Percentiles rank a stretch among this genome's conserved stretches.
These are phyloP conservation scores for Pseudopediastrum boryanum DNA, from an alignment of 139 green algal species.

Conservation along the genomic window DNA sequence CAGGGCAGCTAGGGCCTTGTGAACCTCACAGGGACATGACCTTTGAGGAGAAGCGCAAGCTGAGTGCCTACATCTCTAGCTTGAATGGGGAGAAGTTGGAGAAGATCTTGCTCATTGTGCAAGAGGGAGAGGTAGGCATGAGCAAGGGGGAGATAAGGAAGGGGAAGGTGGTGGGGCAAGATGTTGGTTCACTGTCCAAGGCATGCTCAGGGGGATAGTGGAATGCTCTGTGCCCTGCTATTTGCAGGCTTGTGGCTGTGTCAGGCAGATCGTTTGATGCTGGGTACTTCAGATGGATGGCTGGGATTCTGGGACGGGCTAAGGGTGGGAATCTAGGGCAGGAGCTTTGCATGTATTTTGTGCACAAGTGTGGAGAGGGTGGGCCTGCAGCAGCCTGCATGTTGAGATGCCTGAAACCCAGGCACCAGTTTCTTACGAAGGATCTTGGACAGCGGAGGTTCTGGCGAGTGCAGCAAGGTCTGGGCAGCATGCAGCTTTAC, in stretches of 20 bases:
- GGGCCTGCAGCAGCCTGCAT: too few relatives aligned
- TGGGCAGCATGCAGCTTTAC: too few relatives aligned
- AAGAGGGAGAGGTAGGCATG: conserved; percentile 30
- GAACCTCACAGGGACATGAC: conserved; percentile 60
- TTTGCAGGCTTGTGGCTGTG: not conserved
- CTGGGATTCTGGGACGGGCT: too few relatives aligned
- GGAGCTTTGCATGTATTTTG: too few relatives aligned
- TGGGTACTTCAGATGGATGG: too few relatives aligned
- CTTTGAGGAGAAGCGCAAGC: conserved; percentile 76
- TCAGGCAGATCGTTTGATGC: not conserved
- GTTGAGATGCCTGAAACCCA: too few relatives aligned
- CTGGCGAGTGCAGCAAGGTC: too few relatives aligned
- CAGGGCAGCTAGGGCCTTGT: conserved; percentile 21
- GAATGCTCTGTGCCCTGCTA: not conserved
- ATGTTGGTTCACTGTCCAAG: not conserved
- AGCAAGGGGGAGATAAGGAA: not conserved
- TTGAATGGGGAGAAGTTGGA: conserved; percentile 69
- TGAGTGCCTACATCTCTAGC: conserved; percentile 64
- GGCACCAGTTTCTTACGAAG: too few relatives aligned
- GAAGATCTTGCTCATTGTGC: conserved; percentile 65
- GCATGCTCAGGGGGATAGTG: not conserved
- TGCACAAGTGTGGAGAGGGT: too few relatives aligned
- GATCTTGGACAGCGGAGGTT: too few relatives aligned
- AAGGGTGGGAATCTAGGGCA: too few relatives aligned
- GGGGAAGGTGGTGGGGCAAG: not conserved